Evolutionary conservation across 768 basidiomycete species (phyloP).

Genomic region (Lentinula guzmanii): DNA sequence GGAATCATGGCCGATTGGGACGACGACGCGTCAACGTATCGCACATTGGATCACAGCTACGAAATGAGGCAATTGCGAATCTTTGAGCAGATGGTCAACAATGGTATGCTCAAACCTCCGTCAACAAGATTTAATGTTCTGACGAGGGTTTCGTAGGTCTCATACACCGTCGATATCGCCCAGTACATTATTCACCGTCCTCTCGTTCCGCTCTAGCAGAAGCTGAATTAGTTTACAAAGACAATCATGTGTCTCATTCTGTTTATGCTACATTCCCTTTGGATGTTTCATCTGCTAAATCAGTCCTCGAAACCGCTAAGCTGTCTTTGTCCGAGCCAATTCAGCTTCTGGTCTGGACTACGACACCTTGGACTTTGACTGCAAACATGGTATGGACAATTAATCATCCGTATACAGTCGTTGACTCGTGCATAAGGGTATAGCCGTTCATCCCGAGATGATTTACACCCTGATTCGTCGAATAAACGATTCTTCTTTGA

Average conservation of each 20-base stretch:
- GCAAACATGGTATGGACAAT: conserved; percentile 76
- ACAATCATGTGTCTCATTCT: conserved; percentile 82
- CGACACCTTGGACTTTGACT: conserved; percentile 95
- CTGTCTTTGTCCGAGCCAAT: conserved; percentile 20
- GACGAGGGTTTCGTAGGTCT: conserved; percentile 43
- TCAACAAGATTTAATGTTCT: background rate
- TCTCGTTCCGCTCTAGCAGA: conserved; percentile 93
- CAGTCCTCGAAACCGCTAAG: background rate
- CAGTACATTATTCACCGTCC: conserved; percentile 93
- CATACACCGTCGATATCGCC: conserved; percentile 81
- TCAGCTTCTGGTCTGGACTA: conserved; percentile 87
- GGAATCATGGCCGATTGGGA: conserved; percentile 94
- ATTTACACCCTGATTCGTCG: conserved; percentile 50
- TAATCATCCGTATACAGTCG: background rate
- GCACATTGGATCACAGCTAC: conserved; percentile 83
- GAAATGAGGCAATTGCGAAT: conserved; percentile 84
- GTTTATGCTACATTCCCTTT: conserved; percentile 80
- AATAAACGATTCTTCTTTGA: conserved; percentile 14
- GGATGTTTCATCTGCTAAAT: conserved; percentile 20
- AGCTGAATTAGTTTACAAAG: conserved; percentile 87
- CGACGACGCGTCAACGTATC: conserved; percentile 58
- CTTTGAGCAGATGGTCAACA: conserved; percentile 84
- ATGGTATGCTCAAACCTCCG: conserved; percentile 39
- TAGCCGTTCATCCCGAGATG: conserved; percentile 76
- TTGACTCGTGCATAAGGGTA: conserved; percentile 49